Percentiles rank a stretch among this genome's conserved stretches.
Evolutionary conservation across 1,139 yeast genomes (phyloP).

Genomic region (Trichomonascaceae sp.): DNA sequence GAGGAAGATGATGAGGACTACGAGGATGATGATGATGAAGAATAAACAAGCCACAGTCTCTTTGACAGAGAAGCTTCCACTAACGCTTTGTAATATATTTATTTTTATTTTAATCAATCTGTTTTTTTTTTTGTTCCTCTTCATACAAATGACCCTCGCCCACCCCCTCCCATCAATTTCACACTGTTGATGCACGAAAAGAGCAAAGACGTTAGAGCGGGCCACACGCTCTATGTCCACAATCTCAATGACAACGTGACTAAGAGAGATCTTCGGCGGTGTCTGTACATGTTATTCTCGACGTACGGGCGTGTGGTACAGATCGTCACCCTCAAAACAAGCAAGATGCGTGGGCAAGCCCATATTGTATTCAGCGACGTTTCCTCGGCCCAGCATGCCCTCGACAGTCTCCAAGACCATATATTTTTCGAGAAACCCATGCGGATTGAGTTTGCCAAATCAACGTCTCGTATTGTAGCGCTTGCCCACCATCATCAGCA

Average conservation of each 20-base stretch:
- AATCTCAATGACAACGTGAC: conserved; percentile 56
- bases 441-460: conserved; percentile 1
- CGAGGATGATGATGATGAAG: too few species aligned
- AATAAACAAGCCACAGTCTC: too few species aligned
- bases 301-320: conserved; percentile 58
- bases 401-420: conserved; percentile 35
- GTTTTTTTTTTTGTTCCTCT: too few species aligned
- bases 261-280: conserved; percentile 34
- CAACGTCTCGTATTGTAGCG: background rate
- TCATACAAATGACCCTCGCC: too few species aligned
- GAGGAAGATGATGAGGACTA: too few species aligned
- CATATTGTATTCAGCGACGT: conserved; percentile 45
- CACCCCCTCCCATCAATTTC: too few species aligned
- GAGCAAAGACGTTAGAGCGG: too few species aligned
- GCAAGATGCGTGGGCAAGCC: conserved; percentile 63
- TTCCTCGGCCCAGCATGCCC: conserved; percentile 41
- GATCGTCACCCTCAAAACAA: conserved; percentile 35
- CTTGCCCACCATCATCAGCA: too few species aligned
- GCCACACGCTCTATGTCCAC: conserved; percentile 48
- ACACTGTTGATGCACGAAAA: too few species aligned
- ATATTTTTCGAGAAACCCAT: conserved; percentile 46
- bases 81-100: too few species aligned
- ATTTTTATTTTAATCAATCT: too few species aligned
- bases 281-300: conserved; percentile 48
- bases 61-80: too few species aligned